Evolutionary conservation across 2,329 filamentous ascomycete species (phyloP).

Genomic region (Ustulina deusta): DNA sequence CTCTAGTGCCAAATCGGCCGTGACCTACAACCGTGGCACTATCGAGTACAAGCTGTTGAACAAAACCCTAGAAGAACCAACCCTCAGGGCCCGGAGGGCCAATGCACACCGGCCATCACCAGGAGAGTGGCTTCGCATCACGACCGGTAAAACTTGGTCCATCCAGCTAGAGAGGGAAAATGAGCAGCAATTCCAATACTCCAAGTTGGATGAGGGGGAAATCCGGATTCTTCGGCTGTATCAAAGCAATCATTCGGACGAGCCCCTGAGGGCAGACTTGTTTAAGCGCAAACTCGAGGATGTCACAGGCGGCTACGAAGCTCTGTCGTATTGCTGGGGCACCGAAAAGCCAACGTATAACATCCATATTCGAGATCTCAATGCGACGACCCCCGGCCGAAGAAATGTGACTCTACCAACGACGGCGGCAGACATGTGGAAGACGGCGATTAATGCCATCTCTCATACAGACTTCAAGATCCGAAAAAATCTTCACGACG

Average conservation of each 20-base stretch:
- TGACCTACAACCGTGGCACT: constrained; percentile 26
- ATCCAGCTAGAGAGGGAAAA: constrained; percentile 5
- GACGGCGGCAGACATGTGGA: constrained; percentile 14
- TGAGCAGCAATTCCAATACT: constrained; percentile 28
- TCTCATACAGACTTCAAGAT: constrained; percentile 23
- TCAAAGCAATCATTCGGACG: constrained; percentile 15
- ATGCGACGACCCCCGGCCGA: background rate
- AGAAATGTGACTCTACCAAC: background rate
- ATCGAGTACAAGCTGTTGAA: constrained; percentile 25
- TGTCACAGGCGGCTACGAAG: constrained; percentile 18
- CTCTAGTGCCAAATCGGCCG: constrained; percentile 6
- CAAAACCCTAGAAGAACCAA: constrained; percentile 8
- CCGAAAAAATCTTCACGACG: constrained; percentile 14
- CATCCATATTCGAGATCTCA: constrained; percentile 30
- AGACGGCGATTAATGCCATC: constrained; percentile 5
- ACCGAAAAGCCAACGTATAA: constrained; percentile 13
- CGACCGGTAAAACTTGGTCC: background rate
- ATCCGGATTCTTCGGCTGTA: constrained; percentile 28
- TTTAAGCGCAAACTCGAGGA: constrained; percentile 26
- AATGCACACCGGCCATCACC: constrained; percentile 29
- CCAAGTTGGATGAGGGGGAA: constrained; percentile 10
- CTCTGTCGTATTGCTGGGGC: constrained; percentile 28
- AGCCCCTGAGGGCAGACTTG: constrained; percentile 24
- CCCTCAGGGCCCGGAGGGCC: constrained; percentile 19
- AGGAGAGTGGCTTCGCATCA: constrained; percentile 16